phyloP scores from a whole-genome alignment of 108 stramenopile genomes.

The Skeletonema costatum region DNA sequence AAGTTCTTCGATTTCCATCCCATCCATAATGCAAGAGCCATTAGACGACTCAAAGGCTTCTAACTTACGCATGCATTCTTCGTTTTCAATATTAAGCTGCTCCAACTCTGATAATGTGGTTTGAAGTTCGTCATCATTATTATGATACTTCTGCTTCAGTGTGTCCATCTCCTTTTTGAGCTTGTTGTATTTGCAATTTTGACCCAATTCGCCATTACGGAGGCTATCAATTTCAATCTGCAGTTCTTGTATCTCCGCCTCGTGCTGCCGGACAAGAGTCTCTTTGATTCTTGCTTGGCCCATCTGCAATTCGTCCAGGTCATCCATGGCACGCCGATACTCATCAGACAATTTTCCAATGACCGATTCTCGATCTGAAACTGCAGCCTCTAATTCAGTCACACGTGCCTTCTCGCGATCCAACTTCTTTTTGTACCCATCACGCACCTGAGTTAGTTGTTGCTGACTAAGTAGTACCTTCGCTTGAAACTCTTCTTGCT shows the following conservation, averaged over 20 bases:
- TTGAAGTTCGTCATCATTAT: constrained; percentile 18
- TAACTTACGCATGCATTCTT: constrained; percentile 15
- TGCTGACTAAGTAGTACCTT: constrained; percentile 21
- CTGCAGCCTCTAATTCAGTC: constrained; percentile 21
- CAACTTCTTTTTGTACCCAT: constrained; percentile 31
- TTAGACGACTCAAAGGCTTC: not conserved
- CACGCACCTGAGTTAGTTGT: constrained; percentile 27
- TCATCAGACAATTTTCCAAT: constrained; percentile 30
- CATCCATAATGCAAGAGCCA: not conserved
- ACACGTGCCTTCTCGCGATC: constrained; percentile 24
- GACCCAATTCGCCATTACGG: constrained; percentile 2
- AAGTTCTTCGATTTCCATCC: not conserved
- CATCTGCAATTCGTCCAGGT: constrained; percentile 9
- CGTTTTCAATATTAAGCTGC: constrained; percentile 15
- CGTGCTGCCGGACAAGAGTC: constrained; percentile 8
- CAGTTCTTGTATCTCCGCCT: constrained; percentile 7
- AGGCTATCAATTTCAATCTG: not conserved
- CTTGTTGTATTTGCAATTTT: not conserved
- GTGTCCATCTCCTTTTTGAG: constrained; percentile 18
- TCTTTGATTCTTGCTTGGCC: not conserved
- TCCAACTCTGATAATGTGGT: constrained; percentile 20
- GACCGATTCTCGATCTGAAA: constrained; percentile 14
- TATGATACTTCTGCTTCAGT: constrained; percentile 7
- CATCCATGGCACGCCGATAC: constrained; percentile 3
- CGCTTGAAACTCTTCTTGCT: constrained; percentile 32